These are phyloP conservation scores for Collybia nuda DNA, from an alignment of 768 basidiomycete species.

Conservation along the genomic window DNA sequence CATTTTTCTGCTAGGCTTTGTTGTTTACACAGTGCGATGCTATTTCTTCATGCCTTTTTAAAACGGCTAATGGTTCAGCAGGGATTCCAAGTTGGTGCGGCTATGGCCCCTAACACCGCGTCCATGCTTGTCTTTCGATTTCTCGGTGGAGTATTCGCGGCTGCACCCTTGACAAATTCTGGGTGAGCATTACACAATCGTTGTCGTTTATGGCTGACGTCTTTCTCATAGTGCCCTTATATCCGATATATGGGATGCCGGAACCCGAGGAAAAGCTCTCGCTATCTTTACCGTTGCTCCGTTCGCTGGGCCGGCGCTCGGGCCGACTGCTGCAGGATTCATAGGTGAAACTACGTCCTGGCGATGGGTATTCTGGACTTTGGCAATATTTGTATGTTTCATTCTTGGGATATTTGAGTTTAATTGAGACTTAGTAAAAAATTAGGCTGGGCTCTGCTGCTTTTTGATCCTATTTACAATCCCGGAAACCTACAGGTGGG, in stretches of 20 bases:
- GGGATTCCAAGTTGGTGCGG: slow-evolving; percentile 64
- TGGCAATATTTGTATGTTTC: slow-evolving; percentile 52
- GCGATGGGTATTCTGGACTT: slow-evolving; percentile 70
- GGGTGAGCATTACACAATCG: slow-evolving; percentile 39
- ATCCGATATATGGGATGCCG: slow-evolving; percentile 63
- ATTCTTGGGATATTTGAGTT: background rate
- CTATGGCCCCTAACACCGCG: slow-evolving; percentile 58
- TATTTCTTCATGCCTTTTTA: background rate
- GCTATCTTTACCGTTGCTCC: slow-evolving; percentile 64
- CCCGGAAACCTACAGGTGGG: slow-evolving; percentile 65
- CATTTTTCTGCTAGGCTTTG: slow-evolving; percentile 55
- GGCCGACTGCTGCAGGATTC: slow-evolving; percentile 53
- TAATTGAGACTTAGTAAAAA: background rate
- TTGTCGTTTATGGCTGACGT: background rate
- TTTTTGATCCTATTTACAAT: slow-evolving; percentile 51
- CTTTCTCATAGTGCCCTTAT: slow-evolving; percentile 40
- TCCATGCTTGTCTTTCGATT: slow-evolving; percentile 71
- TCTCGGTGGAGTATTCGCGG: slow-evolving; percentile 68
- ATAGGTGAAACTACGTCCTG: slow-evolving; percentile 48
- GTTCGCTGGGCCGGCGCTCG: slow-evolving; percentile 65
- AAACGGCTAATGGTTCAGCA: slow-evolving; percentile 12
- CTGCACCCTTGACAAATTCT: slow-evolving; percentile 67
- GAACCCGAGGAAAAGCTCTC: slow-evolving; percentile 61
- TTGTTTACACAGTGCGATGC: slow-evolving; percentile 47
- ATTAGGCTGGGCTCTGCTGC: slow-evolving; percentile 48